A percentile compares a stretch with the other conserved stretches of the same genome.
phyloP scores from a whole-genome alignment of 768 basidiomycete genomes.

The Suillus plorans region DNA sequence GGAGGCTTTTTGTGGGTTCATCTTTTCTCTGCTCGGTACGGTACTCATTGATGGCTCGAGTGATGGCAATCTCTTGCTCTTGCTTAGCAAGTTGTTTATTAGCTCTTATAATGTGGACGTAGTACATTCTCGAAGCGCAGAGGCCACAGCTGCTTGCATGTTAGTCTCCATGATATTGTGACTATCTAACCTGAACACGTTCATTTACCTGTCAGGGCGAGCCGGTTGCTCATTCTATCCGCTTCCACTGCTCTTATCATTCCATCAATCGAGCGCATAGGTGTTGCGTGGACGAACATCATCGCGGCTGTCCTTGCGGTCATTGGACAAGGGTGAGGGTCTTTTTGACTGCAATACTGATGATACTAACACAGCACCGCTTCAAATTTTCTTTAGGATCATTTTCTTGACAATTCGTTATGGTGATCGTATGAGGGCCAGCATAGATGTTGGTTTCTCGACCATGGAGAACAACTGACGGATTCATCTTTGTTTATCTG shows the following conservation, averaged over 20 bases:
- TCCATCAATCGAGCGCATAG: constrained; percentile 48
- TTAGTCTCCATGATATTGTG: constrained; percentile 29
- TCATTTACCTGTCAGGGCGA: constrained; percentile 36
- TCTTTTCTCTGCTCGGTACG: no score
- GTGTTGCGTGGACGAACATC: constrained; percentile 44
- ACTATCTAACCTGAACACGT: background rate
- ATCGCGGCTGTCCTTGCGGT: constrained; percentile 43
- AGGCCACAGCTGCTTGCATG: constrained; percentile 58
- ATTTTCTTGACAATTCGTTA: constrained; percentile 47
- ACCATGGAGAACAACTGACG: constrained; percentile 37
- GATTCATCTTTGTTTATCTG: background rate
- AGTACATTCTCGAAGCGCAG: constrained; percentile 59
- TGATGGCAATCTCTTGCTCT: no score
- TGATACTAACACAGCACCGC: background rate
- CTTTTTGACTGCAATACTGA: background rate
- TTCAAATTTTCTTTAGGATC: constrained; percentile 31
- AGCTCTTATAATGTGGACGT: constrained; percentile 45
- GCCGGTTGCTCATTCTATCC: constrained; percentile 45
- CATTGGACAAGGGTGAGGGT: constrained; percentile 47
- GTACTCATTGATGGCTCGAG: constrained; percentile 18
- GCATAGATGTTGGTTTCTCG: constrained; percentile 51
- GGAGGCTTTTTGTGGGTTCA: no score
- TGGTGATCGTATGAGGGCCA: constrained; percentile 50
- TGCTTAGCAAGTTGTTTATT: no score
- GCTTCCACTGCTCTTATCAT: constrained; percentile 46